Conservation (phyloP, 2,329 filamentous ascomycete species). For the Ophiostoma sp. region DNA sequence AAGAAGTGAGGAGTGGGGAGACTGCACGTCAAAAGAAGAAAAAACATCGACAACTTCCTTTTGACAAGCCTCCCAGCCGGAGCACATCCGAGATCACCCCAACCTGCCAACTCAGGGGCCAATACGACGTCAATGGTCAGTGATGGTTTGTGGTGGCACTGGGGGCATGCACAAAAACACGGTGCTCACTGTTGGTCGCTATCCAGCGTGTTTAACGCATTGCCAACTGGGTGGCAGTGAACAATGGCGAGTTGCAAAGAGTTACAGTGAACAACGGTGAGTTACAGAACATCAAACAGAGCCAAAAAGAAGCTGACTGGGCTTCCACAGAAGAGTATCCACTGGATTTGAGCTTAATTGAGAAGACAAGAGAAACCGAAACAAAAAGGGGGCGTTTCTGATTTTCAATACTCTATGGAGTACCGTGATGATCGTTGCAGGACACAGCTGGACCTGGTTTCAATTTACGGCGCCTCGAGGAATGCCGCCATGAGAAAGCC, state of each 20-base stretch:
- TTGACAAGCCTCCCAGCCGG: neutral
- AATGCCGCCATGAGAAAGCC: neutral
- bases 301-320: neutral
- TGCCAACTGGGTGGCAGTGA: neutral
- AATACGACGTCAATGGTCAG: neutral
- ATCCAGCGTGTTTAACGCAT: neutral
- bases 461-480: neutral
- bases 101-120: neutral
- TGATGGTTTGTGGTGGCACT: too few species aligned
- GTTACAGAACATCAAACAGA: slow-evolving; percentile 15
- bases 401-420: too few species aligned
- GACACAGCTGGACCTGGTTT: neutral
- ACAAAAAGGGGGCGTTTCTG: slow-evolving; percentile 3
- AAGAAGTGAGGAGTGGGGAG: neutral
- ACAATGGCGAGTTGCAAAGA: neutral
- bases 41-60: neutral
- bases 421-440: neutral
- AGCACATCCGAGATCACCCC: slow-evolving; percentile 13
- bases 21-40: neutral
- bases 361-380: neutral
- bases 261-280: neutral
- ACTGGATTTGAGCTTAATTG: slow-evolving; percentile 12
- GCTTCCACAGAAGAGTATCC: neutral
- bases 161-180: neutral
- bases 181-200: neutral